Conservation (phyloP, 805 yeast species). For the Candida chauliodis region DNA sequence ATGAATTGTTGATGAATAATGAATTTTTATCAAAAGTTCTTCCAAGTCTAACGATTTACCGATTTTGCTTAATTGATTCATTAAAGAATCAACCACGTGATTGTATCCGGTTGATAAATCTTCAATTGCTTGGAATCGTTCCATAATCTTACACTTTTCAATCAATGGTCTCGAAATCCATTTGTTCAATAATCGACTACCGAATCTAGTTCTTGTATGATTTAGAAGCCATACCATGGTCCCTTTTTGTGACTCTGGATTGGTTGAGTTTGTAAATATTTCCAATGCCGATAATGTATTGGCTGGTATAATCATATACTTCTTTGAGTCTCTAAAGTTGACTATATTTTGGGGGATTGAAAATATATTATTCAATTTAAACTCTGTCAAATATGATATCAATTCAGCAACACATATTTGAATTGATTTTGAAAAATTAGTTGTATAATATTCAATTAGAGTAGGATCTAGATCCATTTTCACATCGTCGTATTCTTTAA, state of each 20-base stretch:
- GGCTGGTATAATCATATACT: conserved; percentile 57
- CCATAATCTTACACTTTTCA: conserved; percentile 48
- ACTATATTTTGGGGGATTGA: conserved; percentile 47
- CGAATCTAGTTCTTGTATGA: conserved; percentile 76
- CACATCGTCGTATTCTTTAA: conserved; percentile 2
- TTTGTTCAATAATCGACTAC: conserved; percentile 57
- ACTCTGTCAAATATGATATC: conserved; percentile 56
- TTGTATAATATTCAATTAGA: conserved; percentile 22
- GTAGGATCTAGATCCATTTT: conserved; percentile 9
- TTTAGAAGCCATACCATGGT: conserved; percentile 77
- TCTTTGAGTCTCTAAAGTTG: conserved; percentile 45
- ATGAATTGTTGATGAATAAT: conserved; percentile 27
- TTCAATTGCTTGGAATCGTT: conserved; percentile 57
- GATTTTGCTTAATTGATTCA: conserved; percentile 20
- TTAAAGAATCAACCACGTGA: conserved; percentile 33
- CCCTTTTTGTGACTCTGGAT: conserved; percentile 50
- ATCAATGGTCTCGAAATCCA: conserved; percentile 80
- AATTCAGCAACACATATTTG: conserved; percentile 45
- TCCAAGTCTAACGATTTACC: conserved; percentile 32
- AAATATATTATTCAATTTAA: conserved; percentile 56
- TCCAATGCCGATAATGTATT: conserved; percentile 72
- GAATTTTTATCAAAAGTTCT: conserved; percentile 32
- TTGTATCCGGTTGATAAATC: conserved; percentile 25
- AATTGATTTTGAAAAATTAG: conserved; percentile 17
- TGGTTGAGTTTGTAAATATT: conserved; percentile 64